These are phyloP conservation scores for Sisymbrium irio DNA, from an alignment of 345 rosid genomes.

Conservation along the genomic window DNA sequence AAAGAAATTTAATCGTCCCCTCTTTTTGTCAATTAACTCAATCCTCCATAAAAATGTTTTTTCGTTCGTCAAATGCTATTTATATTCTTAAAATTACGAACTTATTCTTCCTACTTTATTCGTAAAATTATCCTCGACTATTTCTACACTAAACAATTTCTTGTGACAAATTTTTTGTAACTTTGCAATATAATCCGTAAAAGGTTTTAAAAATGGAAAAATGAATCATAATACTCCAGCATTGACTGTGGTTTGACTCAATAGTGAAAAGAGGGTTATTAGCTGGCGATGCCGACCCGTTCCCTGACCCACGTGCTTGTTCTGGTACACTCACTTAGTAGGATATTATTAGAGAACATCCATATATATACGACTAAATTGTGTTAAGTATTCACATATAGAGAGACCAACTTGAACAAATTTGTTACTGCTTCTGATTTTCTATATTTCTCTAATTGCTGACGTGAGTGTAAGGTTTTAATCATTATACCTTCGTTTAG, in stretches of 20 bases:
- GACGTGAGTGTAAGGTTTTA: neutral
- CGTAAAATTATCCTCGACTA: neutral
- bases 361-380: neutral
- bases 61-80: neutral
- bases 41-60: neutral
- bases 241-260: constrained; percentile 38
- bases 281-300: constrained; percentile 53
- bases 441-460: neutral
- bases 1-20: neutral
- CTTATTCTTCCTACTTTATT: neutral
- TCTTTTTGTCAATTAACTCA: neutral
- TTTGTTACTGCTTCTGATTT: neutral
- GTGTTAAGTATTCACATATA: neutral
- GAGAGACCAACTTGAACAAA: neutral
- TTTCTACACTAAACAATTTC: neutral
- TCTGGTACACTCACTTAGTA: neutral
- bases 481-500: neutral
- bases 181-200: neutral
- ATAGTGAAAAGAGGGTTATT: constrained; percentile 34
- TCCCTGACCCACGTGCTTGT: constrained; percentile 43
- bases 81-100: neutral
- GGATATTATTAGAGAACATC: neutral
- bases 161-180: neutral
- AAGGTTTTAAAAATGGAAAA: neutral
- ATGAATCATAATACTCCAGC: neutral